These are phyloP conservation scores for Ilyonectria mors-panacis DNA, from an alignment of 2,329 filamentous ascomycete genomes.

Conservation along the genomic window DNA sequence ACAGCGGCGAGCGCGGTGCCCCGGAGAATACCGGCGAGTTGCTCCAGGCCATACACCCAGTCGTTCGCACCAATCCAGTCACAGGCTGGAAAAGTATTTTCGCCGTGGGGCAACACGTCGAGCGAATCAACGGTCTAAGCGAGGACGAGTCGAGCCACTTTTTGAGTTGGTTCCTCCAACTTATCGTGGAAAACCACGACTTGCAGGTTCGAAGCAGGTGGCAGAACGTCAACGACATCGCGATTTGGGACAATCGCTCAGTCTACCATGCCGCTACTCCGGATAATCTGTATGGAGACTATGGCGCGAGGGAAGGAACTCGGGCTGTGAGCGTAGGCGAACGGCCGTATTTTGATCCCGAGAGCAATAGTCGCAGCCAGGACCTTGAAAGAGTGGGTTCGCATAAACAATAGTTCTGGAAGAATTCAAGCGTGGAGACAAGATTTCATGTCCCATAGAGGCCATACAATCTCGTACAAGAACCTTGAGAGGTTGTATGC, in stretches of 20 bases:
- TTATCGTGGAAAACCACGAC: conserved; percentile 69
- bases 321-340: conserved; percentile 43
- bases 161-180: conserved; percentile 63
- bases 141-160: conserved; percentile 62
- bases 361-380: conserved; percentile 45
- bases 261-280: conserved; percentile 68
- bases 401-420: too few relatives aligned
- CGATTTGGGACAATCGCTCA: conserved; percentile 71
- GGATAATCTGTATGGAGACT: conserved; percentile 52
- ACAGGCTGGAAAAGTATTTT: conserved; percentile 71
- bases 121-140: conserved; percentile 64
- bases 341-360: conserved; percentile 66
- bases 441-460: too few relatives aligned
- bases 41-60: conserved; percentile 65
- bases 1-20: conserved; percentile 60
- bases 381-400: too few relatives aligned
- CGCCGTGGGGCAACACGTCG: conserved; percentile 64
- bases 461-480: too few relatives aligned
- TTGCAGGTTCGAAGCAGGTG: conserved; percentile 64
- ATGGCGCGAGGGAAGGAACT: background rate
- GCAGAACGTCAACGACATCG: conserved; percentile 59
- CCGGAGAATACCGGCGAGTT: conserved; percentile 65
- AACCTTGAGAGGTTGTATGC: too few relatives aligned
- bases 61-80: conserved; percentile 70
- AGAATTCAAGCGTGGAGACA: too few relatives aligned